phyloP scores from a whole-genome alignment of 176 grass and related monocot genomes.

The Carex pumila region DNA sequence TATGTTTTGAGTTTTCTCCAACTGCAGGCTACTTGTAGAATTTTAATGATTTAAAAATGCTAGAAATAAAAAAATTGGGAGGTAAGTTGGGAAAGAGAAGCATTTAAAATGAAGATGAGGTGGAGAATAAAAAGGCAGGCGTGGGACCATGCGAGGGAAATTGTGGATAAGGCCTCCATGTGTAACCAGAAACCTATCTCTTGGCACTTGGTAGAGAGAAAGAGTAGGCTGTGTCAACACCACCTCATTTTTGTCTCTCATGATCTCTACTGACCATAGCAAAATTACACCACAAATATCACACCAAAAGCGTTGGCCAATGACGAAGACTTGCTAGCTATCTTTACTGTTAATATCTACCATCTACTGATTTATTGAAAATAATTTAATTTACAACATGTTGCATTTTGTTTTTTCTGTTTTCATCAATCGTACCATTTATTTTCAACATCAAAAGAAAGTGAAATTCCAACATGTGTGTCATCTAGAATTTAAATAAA shows the following conservation, averaged over 20 bases:
- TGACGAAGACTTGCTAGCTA: background rate
- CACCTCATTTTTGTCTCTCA: constrained; percentile 15
- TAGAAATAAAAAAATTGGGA: background rate
- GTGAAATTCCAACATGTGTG: too few species aligned
- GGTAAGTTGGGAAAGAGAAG: background rate
- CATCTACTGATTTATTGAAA: background rate
- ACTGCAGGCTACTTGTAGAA: too few species aligned
- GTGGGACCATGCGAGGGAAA: background rate
- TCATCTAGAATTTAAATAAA: too few species aligned
- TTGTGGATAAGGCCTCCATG: constrained; percentile 33
- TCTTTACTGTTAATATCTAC: background rate
- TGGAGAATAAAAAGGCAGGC: background rate
- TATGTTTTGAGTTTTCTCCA: too few species aligned
- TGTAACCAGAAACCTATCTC: constrained; percentile 20
- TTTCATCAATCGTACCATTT: background rate
- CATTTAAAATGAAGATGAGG: background rate
- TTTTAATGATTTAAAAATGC: too few species aligned
- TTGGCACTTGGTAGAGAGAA: constrained; percentile 26
- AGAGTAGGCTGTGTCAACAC: constrained; percentile 28
- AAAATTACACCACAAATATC: background rate
- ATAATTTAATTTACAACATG: background rate
- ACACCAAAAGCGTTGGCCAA: background rate
- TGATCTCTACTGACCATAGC: background rate
- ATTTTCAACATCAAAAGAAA: too few species aligned
- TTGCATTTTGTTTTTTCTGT: background rate